Evolutionary conservation across 345 rosid genomes (phyloP).

Genomic region (Brassica nigra): DNA sequence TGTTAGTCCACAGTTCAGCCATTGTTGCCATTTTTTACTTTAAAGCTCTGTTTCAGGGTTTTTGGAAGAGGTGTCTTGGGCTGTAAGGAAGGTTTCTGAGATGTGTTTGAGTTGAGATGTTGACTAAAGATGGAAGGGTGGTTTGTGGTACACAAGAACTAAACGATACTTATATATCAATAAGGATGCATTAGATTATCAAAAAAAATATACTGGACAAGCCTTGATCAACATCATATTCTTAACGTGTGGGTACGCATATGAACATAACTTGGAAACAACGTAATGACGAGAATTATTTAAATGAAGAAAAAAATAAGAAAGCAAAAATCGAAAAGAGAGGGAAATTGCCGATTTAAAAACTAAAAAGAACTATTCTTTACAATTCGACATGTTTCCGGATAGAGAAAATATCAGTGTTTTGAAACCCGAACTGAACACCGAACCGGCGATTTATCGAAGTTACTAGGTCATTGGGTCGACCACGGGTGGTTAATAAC

Average conservation of each 20-base stretch:
- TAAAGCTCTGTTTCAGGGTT: background rate
- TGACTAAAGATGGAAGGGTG: background rate
- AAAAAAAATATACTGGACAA: background rate
- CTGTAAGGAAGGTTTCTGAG: background rate
- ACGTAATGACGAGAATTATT: background rate
- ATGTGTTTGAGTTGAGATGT: background rate
- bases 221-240: background rate
- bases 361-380: background rate
- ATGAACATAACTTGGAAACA: conserved; percentile 3
- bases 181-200: background rate
- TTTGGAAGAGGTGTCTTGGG: background rate
- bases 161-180: background rate
- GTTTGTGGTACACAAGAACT: conserved; percentile 3
- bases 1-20: conserved; percentile 32
- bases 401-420: background rate
- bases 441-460: no score
- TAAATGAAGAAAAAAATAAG: background rate
- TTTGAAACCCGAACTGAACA: no score
- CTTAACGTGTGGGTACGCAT: background rate
- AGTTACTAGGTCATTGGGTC: no score
- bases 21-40: conserved; percentile 11
- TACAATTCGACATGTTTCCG: background rate
- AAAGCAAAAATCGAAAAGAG: background rate
- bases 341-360: background rate
- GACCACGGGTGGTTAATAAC: no score